These are phyloP conservation scores for Diaporthe vaccinii DNA, from an alignment of 2,329 filamentous ascomycete species.

Conservation along the genomic window DNA sequence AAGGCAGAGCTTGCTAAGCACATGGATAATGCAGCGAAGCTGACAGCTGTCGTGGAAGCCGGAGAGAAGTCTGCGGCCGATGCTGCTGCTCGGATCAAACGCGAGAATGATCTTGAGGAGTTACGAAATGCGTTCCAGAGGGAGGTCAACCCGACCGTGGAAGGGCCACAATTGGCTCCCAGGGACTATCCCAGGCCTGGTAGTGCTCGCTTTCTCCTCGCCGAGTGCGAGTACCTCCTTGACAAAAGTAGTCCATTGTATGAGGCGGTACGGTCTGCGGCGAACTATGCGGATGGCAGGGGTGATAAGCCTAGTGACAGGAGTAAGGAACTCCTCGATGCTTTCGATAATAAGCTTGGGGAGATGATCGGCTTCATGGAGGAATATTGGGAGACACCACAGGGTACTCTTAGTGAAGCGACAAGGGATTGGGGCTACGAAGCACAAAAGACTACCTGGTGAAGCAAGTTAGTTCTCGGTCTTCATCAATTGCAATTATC, in stretches of 20 bases:
- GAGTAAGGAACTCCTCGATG: background rate
- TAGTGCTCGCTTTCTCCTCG: background rate
- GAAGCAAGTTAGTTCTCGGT: background rate
- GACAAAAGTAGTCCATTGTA: background rate
- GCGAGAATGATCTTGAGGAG: background rate
- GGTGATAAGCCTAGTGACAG: background rate
- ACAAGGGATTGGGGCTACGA: background rate
- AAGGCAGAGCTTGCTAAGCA: background rate
- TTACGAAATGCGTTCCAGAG: background rate
- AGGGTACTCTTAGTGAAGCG: background rate
- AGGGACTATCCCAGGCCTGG: background rate
- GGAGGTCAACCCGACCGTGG: background rate
- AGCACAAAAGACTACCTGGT: background rate
- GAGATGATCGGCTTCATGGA: background rate
- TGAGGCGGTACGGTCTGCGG: background rate
- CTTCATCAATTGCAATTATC: background rate
- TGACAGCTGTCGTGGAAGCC: background rate
- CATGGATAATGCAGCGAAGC: background rate
- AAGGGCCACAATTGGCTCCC: too few species aligned
- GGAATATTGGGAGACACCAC: background rate
- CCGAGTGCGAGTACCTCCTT: conserved; percentile 5
- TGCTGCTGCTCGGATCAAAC: background rate
- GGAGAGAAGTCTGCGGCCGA: background rate
- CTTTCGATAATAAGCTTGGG: background rate
- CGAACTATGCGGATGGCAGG: conserved; percentile 16